Conservation (phyloP, 2,329 filamentous ascomycete species). For the Ascomycota sp. region DNA sequence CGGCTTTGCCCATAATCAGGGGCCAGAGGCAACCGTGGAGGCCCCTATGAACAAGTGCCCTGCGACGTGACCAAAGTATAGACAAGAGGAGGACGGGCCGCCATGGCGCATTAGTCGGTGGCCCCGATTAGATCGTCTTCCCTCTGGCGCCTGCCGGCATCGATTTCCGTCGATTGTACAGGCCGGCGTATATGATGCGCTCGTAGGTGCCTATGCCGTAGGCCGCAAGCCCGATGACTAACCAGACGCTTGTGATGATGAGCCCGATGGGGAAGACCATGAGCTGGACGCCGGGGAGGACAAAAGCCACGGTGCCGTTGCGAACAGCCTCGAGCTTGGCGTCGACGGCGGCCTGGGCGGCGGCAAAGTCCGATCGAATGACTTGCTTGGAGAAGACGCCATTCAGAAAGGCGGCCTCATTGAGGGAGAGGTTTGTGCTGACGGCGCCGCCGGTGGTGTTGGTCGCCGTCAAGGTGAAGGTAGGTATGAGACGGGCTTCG, state of each 20-base stretch:
- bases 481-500: slow-evolving; percentile 42
- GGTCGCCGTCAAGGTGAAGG: slow-evolving; percentile 40
- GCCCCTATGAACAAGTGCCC: too few species aligned
- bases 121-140: too few species aligned
- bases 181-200: slow-evolving; percentile 35
- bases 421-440: slow-evolving; percentile 41
- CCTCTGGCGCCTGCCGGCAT: too few species aligned
- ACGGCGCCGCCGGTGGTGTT: slow-evolving; percentile 27
- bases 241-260: slow-evolving; percentile 42
- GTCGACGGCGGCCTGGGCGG: slow-evolving; percentile 27
- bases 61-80: too few species aligned
- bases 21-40: too few species aligned
- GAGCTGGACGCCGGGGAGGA: slow-evolving; percentile 45
- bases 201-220: slow-evolving; percentile 44
- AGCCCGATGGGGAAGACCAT: slow-evolving; percentile 48
- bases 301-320: slow-evolving; percentile 37
- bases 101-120: too few species aligned
- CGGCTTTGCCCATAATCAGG: too few species aligned
- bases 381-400: slow-evolving; percentile 43
- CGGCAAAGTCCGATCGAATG: slow-evolving; percentile 25
- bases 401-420: slow-evolving; percentile 48
- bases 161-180: too few species aligned
- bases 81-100: too few species aligned
- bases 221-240: slow-evolving; percentile 29
- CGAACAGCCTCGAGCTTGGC: slow-evolving; percentile 20